These are phyloP conservation scores for Trichoderma breve DNA, from an alignment of 2,329 filamentous ascomycete species.

Conservation along the genomic window DNA sequence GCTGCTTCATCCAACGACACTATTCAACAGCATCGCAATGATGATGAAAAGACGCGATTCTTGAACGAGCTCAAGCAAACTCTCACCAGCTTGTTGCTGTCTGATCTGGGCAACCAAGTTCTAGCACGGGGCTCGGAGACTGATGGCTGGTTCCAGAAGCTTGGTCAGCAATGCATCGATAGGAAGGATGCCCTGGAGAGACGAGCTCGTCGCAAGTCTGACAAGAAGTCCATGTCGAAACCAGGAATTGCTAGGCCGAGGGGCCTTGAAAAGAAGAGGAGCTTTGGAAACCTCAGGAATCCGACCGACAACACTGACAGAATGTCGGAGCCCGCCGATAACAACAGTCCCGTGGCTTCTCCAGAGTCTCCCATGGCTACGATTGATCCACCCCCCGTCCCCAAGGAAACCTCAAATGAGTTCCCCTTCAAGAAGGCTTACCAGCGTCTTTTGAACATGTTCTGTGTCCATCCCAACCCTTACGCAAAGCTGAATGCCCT, in stretches of 20 bases:
- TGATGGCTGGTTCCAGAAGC: slow-evolving; percentile 76
- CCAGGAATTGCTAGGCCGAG: slow-evolving; percentile 48
- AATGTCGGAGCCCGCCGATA: slow-evolving; percentile 39
- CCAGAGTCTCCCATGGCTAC: slow-evolving; percentile 39
- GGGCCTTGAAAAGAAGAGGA: slow-evolving; percentile 64
- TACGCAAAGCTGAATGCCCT: slow-evolving; percentile 80
- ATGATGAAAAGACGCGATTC: slow-evolving; percentile 75
- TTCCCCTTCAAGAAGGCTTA: slow-evolving; percentile 84
- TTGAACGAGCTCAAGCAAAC: slow-evolving; percentile 74
- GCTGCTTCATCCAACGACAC: slow-evolving; percentile 35
- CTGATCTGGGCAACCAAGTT: slow-evolving; percentile 82
- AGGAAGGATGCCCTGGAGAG: slow-evolving; percentile 56
- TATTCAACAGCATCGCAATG: slow-evolving; percentile 31
- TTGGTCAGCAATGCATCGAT: slow-evolving; percentile 65
- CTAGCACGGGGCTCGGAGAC: slow-evolving; percentile 91
- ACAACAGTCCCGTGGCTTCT: slow-evolving; percentile 36
- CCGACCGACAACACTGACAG: slow-evolving; percentile 44
- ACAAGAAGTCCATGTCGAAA: slow-evolving; percentile 44
- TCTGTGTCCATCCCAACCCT: slow-evolving; percentile 86
- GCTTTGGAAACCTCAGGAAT: slow-evolving; percentile 62
- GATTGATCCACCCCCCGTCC: slow-evolving; percentile 19
- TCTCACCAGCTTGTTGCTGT: slow-evolving; percentile 79
- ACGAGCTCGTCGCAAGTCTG: slow-evolving; percentile 41
- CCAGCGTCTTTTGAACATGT: slow-evolving; percentile 74
- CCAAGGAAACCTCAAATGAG: slow-evolving; percentile 42